These are phyloP conservation scores for Hanseniaspora uvarum DNA, from an alignment of 1,139 yeast genomes.

Conservation along the genomic window DNA sequence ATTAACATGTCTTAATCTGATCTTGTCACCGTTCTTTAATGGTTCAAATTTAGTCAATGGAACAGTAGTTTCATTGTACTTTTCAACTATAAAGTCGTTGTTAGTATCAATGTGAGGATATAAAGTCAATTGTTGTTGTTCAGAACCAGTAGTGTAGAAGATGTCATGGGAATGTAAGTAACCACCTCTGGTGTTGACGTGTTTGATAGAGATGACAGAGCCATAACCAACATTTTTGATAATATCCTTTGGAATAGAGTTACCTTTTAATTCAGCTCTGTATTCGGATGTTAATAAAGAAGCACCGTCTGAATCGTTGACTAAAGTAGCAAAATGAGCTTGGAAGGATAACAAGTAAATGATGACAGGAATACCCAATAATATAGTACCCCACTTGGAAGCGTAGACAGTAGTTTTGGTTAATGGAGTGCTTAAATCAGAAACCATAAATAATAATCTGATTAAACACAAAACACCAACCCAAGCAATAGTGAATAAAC, in stretches of 20 bases:
- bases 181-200: conserved; percentile 80
- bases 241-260: conserved; percentile 56
- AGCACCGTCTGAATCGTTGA: conserved; percentile 75
- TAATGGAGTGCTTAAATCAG: conserved; percentile 52
- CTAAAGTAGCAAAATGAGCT: conserved; percentile 63
- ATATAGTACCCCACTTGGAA: conserved; percentile 40
- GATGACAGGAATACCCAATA: conserved; percentile 59
- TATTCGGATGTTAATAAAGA: conserved; percentile 86
- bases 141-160: conserved; percentile 79
- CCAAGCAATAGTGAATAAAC: conserved; percentile 90
- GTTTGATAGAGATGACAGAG: conserved; percentile 70
- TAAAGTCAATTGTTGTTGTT: conserved; percentile 87
- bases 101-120: conserved; percentile 87
- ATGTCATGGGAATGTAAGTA: conserved; percentile 88
- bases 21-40: conserved; percentile 64
- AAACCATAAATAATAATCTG: conserved; percentile 80
- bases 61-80: conserved; percentile 41
- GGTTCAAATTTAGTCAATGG: conserved; percentile 44
- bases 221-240: conserved; percentile 82
- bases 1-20: conserved; percentile 61
- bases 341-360: conserved; percentile 67
- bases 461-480: conserved; percentile 63
- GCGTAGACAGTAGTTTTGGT: conserved; percentile 34
- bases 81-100: conserved; percentile 75
- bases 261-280: conserved; percentile 65